Conservation (phyloP, 2,329 filamentous ascomycete species). For the Epichloe hybrida region DNA sequence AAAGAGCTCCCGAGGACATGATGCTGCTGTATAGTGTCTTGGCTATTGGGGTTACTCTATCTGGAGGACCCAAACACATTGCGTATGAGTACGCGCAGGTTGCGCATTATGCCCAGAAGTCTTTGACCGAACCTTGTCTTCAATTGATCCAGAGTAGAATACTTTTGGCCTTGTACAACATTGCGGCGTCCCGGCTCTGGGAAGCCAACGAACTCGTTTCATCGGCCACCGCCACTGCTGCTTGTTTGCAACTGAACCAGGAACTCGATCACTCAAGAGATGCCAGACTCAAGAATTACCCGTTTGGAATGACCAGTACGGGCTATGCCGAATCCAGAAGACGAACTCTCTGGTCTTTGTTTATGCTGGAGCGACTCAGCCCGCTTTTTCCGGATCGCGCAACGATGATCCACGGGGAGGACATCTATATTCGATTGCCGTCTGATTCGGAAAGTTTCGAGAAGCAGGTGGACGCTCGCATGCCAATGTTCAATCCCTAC, state of each 20-base stretch:
- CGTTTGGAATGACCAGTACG: conserved; percentile 42
- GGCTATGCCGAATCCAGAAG: conserved; percentile 53
- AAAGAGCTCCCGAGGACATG: conserved; percentile 28
- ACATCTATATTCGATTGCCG: conserved; percentile 55
- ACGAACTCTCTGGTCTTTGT: conserved; percentile 60
- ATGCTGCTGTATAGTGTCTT: conserved; percentile 33
- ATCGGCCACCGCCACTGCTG: conserved; percentile 45
- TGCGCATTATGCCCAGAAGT: conserved; percentile 39
- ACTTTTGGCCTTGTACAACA: conserved; percentile 53
- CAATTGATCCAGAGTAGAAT: conserved; percentile 55
- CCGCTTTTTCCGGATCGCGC: conserved; percentile 40
- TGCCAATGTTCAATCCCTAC: conserved; percentile 47
- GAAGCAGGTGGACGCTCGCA: conserved; percentile 38
- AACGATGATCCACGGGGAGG: conserved; percentile 46
- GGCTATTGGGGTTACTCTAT: conserved; percentile 24
- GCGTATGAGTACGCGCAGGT: conserved; percentile 33
- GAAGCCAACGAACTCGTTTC: conserved; percentile 53
- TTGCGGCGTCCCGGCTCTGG: conserved; percentile 43
- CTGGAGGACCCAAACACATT: conserved; percentile 23
- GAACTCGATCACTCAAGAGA: conserved; percentile 40
- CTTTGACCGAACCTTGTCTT: conserved; percentile 23
- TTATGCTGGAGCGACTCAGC: conserved; percentile 54
- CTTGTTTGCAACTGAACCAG: conserved; percentile 47
- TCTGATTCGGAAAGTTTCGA: conserved; percentile 49
- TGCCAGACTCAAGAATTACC: conserved; percentile 25